phyloP scores from a whole-genome alignment of 2,329 filamentous ascomycete genomes.

The Cytospora piceicola region DNA sequence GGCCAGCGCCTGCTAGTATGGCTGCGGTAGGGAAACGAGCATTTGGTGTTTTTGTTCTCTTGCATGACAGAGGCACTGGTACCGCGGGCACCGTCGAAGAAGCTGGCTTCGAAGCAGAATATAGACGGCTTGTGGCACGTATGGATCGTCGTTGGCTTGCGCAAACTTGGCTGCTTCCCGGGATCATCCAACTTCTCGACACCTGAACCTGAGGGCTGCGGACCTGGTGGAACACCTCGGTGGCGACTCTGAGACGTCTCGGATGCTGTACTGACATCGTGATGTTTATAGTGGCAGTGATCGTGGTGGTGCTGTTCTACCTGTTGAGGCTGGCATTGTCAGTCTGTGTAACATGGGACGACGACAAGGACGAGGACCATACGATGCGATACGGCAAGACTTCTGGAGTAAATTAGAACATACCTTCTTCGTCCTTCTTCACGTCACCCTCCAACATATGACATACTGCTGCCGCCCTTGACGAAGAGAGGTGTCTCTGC shows the following conservation, averaged over 20 bases:
- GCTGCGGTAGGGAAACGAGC: background rate
- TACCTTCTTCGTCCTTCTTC: too few relatives aligned
- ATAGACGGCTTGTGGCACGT: background rate
- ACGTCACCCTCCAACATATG: too few relatives aligned
- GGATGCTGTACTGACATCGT: background rate
- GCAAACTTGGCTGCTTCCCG: too few relatives aligned
- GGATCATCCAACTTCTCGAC: background rate
- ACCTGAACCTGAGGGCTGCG: background rate
- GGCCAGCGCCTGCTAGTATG: background rate
- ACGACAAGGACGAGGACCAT: too few relatives aligned
- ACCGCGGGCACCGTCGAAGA: too few relatives aligned
- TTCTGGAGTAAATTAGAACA: too few relatives aligned
- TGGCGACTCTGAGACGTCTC: background rate
- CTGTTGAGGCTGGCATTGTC: too few relatives aligned
- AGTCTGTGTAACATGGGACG: too few relatives aligned
- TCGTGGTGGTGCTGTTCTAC: background rate
- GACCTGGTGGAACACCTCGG: background rate
- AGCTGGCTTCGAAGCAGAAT: background rate
- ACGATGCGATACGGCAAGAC: too few relatives aligned
- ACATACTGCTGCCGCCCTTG: too few relatives aligned
- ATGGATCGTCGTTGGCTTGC: background rate
- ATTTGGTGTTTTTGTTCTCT: background rate
- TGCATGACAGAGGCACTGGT: too few relatives aligned
- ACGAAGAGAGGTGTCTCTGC: too few relatives aligned
- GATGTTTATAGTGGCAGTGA: background rate